Conservation (phyloP, 768 basidiomycete species). For the Pholiota conissans region DNA sequence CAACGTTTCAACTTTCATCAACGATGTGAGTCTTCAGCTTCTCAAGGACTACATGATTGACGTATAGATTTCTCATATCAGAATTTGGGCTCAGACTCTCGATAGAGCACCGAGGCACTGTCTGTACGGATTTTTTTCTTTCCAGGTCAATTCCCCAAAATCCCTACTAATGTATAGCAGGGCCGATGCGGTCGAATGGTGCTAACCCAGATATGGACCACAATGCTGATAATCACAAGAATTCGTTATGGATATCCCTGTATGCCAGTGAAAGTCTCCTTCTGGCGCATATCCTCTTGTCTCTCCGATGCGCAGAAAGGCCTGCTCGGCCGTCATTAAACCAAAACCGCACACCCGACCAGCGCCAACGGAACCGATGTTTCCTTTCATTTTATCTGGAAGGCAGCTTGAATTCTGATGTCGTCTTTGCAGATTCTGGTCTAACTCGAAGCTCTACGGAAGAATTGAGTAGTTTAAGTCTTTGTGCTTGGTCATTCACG, state of each 20-base stretch:
- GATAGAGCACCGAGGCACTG: too few species aligned
- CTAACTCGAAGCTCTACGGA: background rate
- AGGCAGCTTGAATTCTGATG: constrained; percentile 1
- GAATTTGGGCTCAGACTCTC: too few species aligned
- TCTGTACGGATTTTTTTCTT: too few species aligned
- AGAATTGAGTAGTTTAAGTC: background rate
- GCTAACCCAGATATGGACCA: constrained; percentile 2
- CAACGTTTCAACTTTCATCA: too few species aligned
- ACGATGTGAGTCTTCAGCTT: too few species aligned
- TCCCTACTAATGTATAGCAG: background rate
- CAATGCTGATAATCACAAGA: background rate
- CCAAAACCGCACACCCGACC: background rate
- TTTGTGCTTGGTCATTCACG: background rate
- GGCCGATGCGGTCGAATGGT: background rate
- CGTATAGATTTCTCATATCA: too few species aligned
- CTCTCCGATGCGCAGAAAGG: background rate
- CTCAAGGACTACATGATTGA: too few species aligned
- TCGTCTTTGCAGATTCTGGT: background rate
- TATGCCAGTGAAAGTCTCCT: background rate
- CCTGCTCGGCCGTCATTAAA: background rate
- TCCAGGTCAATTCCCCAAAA: too few species aligned
- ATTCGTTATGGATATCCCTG: background rate
- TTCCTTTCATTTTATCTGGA: background rate
- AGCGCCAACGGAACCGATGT: constrained; percentile 1
- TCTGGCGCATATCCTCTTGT: constrained; percentile 2